Conservation (phyloP, 495 filamentous ascomycete species). For the Annulohypoxylon maeteangense region DNA sequence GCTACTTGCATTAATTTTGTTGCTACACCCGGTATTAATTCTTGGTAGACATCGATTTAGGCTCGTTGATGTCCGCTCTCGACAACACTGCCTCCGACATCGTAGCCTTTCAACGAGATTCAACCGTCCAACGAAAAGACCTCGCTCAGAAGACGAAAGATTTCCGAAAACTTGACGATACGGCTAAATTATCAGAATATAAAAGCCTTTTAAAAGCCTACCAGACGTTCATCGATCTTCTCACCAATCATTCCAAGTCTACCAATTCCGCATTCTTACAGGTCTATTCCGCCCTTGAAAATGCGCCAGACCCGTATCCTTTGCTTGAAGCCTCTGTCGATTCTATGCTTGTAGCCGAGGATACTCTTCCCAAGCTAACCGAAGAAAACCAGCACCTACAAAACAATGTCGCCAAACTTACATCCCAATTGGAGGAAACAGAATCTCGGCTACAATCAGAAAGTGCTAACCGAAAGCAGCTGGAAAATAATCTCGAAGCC, state of each 20-base stretch:
- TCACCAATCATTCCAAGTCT: slow-evolving; percentile 93
- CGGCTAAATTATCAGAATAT: slow-evolving; percentile 84
- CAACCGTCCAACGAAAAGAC: slow-evolving; percentile 93
- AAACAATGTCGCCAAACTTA: slow-evolving; percentile 79
- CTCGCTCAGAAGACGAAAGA: slow-evolving; percentile 98
- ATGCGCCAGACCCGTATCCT: slow-evolving; percentile 96
- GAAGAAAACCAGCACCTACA: slow-evolving; percentile 89
- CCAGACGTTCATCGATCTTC: slow-evolving; percentile 94
- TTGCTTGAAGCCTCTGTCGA: slow-evolving; percentile 96
- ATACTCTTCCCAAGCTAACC: slow-evolving; percentile 87
- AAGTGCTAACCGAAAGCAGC: slow-evolving; percentile 71
- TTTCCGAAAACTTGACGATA: slow-evolving; percentile 93
- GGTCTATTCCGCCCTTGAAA: slow-evolving; percentile 90
- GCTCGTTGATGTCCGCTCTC: slow-evolving; percentile 83
- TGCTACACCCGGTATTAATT: slow-evolving; percentile 46
- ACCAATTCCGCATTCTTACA: slow-evolving; percentile 92
- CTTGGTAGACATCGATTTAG: slow-evolving; percentile 82
- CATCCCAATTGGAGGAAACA: slow-evolving; percentile 88
- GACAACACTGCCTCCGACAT: slow-evolving; percentile 94
- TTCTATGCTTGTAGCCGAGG: slow-evolving; percentile 87
- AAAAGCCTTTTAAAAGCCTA: slow-evolving; percentile 96
- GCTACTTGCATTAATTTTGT: slow-evolving; percentile 18
- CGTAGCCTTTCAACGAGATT: slow-evolving; percentile 88
- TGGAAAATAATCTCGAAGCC: slow-evolving; percentile 80
- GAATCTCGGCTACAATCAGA: slow-evolving; percentile 81